phyloP scores from a whole-genome alignment of 1,284 basidiomycete species.

The Cryptococcus wingfieldii region DNA sequence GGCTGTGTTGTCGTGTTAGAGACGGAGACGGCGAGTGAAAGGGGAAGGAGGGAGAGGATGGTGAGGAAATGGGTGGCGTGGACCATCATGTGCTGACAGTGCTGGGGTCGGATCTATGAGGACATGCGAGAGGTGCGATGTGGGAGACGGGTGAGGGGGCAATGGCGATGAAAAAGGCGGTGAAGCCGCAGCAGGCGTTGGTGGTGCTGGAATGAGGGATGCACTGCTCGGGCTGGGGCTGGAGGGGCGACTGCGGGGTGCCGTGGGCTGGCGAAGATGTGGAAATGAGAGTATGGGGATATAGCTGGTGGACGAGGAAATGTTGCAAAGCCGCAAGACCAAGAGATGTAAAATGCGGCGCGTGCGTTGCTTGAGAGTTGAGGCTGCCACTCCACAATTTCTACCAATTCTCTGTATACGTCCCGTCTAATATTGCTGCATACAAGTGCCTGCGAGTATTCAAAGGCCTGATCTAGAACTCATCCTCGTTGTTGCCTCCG shows the following conservation, averaged over 20 bases:
- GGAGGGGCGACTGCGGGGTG: too few relatives aligned
- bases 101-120: not conserved
- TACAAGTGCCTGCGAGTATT: not conserved
- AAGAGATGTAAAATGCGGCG: too few relatives aligned
- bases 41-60: slow-evolving; percentile 17
- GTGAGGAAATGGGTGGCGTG: slow-evolving; percentile 8
- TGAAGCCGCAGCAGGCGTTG: too few relatives aligned
- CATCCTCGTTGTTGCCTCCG: slow-evolving; percentile 41
- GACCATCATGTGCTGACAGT: slow-evolving; percentile 16
- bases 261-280: too few relatives aligned
- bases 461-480: slow-evolving; percentile 24
- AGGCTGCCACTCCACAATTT: not conserved
- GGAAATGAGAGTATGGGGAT: too few relatives aligned
- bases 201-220: too few relatives aligned
- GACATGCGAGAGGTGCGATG: not conserved
- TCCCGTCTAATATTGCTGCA: not conserved
- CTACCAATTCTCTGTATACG: not conserved
- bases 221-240: too few relatives aligned
- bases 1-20: not conserved
- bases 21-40: slow-evolving; percentile 7
- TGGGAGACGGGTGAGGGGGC: too few relatives aligned
- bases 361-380: too few relatives aligned
- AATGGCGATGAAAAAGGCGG: too few relatives aligned
- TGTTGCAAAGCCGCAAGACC: too few relatives aligned
- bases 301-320: too few relatives aligned